Base-by-base conservation (phyloP, 140 eudicot genomes). In the Flaveria floridana region DNA sequence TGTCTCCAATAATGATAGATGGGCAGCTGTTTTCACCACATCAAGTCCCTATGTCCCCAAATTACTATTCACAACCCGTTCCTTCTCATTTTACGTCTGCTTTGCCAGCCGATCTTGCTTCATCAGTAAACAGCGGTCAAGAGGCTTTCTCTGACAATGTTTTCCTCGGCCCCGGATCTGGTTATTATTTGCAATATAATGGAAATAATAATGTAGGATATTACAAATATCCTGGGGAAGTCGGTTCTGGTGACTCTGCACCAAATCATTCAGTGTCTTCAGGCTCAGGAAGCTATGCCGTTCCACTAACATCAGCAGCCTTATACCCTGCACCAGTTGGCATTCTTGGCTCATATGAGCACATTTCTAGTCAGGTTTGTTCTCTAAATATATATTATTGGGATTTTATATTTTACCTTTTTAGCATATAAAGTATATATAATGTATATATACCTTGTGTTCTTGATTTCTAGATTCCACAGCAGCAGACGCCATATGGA, bases 11-110 rank as follows among this genome's bases (percentile, higher is more conserved):
- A 76, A 76, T 93, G 89, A 58, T 93, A 41, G 97, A 93, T 75
- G 96, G 95, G 4, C 98, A 92, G 75, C 87, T 92, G 34, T 92
- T 76, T 83, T 85, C 96, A 16, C 90, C 88, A 11, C 95, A 88
- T 70, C 99, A 93, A 77, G 79, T 90, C 30, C 94, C 97, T 2
- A 81, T 88, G 77, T 80, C 95, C 10, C 96, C 89, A 11, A 70
- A 84, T 41, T 93, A 80, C 84, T 93, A 83, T 72, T 89, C 92
- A 4, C 97, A 84, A 57, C 77, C 94, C 0, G 68, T 85, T 79
- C 90, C 99, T 68, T 95, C 95, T 39, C 97, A 93, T 79, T 87
- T 80, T 79, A 72, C 90, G 7, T 83, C 96, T 72, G 73, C 83
- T 59, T 81, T 77, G 71, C 85, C 96, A 41, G 34, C 86, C 30